Evolutionary conservation across 176 grass and related monocot species (phyloP).

Genomic region (Ensete glaucum): DNA sequence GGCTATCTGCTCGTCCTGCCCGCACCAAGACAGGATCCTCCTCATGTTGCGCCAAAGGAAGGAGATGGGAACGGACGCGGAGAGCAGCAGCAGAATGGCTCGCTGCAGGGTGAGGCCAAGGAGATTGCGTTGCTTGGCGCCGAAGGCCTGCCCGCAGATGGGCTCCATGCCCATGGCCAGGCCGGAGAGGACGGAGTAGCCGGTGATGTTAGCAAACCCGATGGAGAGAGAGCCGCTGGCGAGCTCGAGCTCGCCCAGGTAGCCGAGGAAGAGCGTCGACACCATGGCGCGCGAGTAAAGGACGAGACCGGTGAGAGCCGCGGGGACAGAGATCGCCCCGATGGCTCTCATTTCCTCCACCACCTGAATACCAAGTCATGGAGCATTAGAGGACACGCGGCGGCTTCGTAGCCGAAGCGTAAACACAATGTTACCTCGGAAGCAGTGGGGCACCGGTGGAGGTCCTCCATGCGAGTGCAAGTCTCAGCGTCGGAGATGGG

Average conservation of each 20-base stretch:
- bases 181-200: conserved; percentile 11
- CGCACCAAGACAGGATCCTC: conserved; percentile 5
- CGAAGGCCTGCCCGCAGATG: conserved; percentile 18
- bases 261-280: conserved; percentile 10
- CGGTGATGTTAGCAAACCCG: conserved; percentile 14
- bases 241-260: conserved; percentile 9
- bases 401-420: too few species aligned
- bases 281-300: conserved; percentile 12
- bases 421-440: too few species aligned
- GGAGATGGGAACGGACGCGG: conserved; percentile 7
- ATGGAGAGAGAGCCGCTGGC: conserved; percentile 6
- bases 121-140: neutral
- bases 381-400: too few species aligned
- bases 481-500: too few species aligned
- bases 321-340: conserved; percentile 2
- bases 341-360: conserved; percentile 5
- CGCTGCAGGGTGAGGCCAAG: conserved; percentile 8
- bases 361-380: neutral
- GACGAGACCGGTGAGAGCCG: neutral
- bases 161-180: conserved; percentile 16
- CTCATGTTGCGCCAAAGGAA: conserved; percentile 9
- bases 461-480: too few species aligned
- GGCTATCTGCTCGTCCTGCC: conserved; percentile 9
- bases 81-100: conserved; percentile 6
- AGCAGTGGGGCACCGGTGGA: too few species aligned